Base-by-base conservation (phyloP, 306 rosid species). In the Corylus americana region DNA sequence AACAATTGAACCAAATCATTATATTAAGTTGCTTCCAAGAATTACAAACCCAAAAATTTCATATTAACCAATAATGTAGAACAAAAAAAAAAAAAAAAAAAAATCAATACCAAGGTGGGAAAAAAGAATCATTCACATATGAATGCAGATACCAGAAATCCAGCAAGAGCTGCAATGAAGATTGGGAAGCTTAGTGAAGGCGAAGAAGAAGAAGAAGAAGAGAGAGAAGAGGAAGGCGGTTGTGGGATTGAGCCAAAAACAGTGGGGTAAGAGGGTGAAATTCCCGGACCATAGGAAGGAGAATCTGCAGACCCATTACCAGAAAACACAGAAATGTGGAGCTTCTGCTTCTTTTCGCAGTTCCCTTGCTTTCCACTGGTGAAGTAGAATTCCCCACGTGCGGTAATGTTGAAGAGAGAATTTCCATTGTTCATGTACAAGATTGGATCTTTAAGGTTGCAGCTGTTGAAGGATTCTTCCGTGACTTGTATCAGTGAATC, bases 401-500 rank as follows among this genome's bases (percentile, higher is more conserved):
- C 20, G 62, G 97, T 95, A 0, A 95, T 84, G 78, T 95, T 95
- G 70, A 95, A 95, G 77, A 93, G 72, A 54, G 99, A 93, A 85
- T 95, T 95, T 0, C 99, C 99, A 81, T 93, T 86, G 88, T 85
- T 83, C 89, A 91, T 90, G 62, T 70, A 78, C 87, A 93, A 78
- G 67, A 95, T 87, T 2, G 99, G 98, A 87, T 95, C 82, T 84
- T 87, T 89, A 73, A 86, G 78, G 86, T 89, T 90, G 89, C 99
- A 93, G 74, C 78, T 87, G 75, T 73, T 81, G 92, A 82, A 91
- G 12, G 94, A 85, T 73, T 88, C 84, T 53, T 79, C 68, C 8
- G 90, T 89, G 0, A 93, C 93, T 89, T 93, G 99, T 81, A 95
- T 89, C 81, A 93, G 84, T 14, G 99, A 95, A 83, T 95, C 99